Percentiles rank a stretch among this genome's conserved stretches.
Conservation (phyloP, 306 rosid genomes). For the Quercus dentata region DNA sequence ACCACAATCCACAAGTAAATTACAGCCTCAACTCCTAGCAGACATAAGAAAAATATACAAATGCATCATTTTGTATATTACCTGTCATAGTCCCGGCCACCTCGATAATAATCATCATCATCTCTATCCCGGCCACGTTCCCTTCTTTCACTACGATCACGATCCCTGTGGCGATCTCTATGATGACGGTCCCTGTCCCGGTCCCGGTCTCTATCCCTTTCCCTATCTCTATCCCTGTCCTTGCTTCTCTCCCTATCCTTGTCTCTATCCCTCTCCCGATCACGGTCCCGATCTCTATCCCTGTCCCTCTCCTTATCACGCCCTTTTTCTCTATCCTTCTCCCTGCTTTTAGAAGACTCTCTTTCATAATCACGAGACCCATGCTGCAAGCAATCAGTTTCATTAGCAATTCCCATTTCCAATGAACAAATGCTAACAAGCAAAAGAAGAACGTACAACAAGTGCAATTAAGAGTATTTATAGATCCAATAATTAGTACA, state of each 20-base stretch:
- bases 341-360: slow-evolving; percentile 83
- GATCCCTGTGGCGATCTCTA: slow-evolving; percentile 66
- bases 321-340: slow-evolving; percentile 83
- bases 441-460: not conserved
- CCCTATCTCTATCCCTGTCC: slow-evolving; percentile 46
- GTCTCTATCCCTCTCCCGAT: slow-evolving; percentile 28
- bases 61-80: slow-evolving; percentile 11
- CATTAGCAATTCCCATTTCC: not conserved
- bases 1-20: not conserved
- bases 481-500: not conserved
- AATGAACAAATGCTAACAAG: not conserved
- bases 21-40: not conserved
- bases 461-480: not conserved
- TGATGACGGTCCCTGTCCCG: slow-evolving; percentile 58
- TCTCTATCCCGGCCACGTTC: slow-evolving; percentile 79
- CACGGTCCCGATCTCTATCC: slow-evolving; percentile 31
- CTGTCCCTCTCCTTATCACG: slow-evolving; percentile 44
- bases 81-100: slow-evolving; percentile 74
- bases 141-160: slow-evolving; percentile 71
- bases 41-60: not conserved
- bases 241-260: slow-evolving; percentile 42
- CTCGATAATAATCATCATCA: slow-evolving; percentile 60
- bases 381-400: slow-evolving; percentile 40
- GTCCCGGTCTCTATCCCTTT: slow-evolving; percentile 42
- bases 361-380: slow-evolving; percentile 82